These are phyloP conservation scores for Hypomontagnella submonticulosa DNA, from an alignment of 495 filamentous ascomycete genomes.

Conservation along the genomic window DNA sequence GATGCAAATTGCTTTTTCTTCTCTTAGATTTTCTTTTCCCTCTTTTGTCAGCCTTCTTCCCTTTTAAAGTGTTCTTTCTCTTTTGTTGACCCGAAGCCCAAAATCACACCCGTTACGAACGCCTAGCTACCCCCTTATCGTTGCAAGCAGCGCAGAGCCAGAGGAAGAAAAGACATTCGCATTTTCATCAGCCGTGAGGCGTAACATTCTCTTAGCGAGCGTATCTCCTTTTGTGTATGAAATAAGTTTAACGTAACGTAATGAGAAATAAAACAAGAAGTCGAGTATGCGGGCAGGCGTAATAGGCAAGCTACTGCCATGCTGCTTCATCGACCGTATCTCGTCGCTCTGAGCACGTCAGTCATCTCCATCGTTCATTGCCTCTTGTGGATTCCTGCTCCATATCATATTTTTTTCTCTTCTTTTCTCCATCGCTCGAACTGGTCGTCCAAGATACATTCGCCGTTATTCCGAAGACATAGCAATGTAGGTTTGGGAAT, in stretches of 20 bases:
- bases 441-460: conserved; percentile 11
- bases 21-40: neutral
- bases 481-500: neutral
- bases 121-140: conserved; percentile 19
- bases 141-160: conserved; percentile 5
- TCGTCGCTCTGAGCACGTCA: conserved; percentile 15
- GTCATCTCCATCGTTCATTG: conserved; percentile 18
- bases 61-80: neutral
- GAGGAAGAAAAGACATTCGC: conserved; percentile 6
- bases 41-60: neutral
- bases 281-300: neutral
- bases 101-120: conserved; percentile 13
- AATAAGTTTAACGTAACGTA: conserved; percentile 6
- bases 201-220: conserved; percentile 36
- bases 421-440: conserved; percentile 9
- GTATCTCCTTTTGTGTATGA: conserved; percentile 21
- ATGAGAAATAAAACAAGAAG: neutral
- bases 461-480: conserved; percentile 5
- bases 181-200: conserved; percentile 40
- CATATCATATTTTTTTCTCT: neutral
- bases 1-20: conserved; percentile 14
- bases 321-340: neutral
- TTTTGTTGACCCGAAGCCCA: conserved; percentile 8
- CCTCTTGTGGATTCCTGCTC: conserved; percentile 3
- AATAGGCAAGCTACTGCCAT: conserved; percentile 6